phyloP scores from a whole-genome alignment of 2,329 filamentous ascomycete species.

The Penicillium capsulatum region DNA sequence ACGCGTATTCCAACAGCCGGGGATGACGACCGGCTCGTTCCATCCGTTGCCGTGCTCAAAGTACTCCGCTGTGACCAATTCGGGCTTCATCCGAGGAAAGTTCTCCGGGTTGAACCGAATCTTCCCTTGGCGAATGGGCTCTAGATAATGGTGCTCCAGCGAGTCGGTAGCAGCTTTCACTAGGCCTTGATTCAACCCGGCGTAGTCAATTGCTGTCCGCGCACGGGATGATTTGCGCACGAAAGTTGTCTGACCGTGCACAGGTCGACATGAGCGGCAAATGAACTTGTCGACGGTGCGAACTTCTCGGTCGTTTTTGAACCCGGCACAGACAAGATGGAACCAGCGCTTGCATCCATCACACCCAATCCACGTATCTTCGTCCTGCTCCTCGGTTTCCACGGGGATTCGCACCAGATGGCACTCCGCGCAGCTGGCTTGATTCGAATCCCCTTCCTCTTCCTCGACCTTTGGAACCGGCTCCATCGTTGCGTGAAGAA shows the following conservation, averaged over 20 bases:
- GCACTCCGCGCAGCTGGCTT: conserved; percentile 55
- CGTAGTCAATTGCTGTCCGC: conserved; percentile 64
- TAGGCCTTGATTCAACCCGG: conserved; percentile 62
- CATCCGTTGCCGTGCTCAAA: conserved; percentile 61
- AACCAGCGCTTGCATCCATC: conserved; percentile 67
- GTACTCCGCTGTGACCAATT: conserved; percentile 59
- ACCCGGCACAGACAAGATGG: conserved; percentile 63
- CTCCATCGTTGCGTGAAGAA: conserved; percentile 13
- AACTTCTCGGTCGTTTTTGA: conserved; percentile 61
- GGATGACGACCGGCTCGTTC: conserved; percentile 63
- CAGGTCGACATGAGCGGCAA: conserved; percentile 56
- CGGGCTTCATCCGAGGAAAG: conserved; percentile 61
- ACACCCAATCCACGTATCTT: conserved; percentile 61
- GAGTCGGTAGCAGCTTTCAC: conserved; percentile 62
- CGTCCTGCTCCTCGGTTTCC: conserved; percentile 52
- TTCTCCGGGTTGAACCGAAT: conserved; percentile 58
- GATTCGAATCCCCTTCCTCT: conserved; percentile 30
- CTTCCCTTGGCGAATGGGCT: conserved; percentile 62
- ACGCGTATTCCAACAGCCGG: conserved; percentile 57
- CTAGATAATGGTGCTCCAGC: conserved; percentile 64
- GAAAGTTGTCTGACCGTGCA: conserved; percentile 61
- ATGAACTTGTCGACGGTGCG: conserved; percentile 66
- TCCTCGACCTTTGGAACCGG: conserved; percentile 28
- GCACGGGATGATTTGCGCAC: conserved; percentile 63
- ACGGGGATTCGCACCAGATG: conserved; percentile 51